Base-by-base conservation (phyloP, 345 rosid species). In the Camelina neglecta region DNA sequence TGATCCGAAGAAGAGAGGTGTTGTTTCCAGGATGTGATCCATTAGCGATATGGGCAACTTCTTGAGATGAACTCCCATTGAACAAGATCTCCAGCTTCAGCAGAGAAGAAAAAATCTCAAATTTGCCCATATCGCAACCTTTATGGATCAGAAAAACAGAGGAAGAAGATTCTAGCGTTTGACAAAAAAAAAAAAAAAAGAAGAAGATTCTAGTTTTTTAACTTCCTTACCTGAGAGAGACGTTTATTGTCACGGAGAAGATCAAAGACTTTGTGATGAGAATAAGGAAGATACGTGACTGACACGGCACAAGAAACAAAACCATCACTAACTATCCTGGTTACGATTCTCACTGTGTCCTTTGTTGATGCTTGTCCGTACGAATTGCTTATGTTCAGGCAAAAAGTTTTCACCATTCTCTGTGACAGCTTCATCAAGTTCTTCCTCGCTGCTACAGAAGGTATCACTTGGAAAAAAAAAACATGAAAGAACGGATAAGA, bases 391-490 rank as follows among this genome's bases (percentile, higher is more conserved):
- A 88, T 80, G 59, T 86, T 88, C 29, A 72, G 55, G 76, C 90
- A 78, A 83, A 88, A 93, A 33, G 82, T 84, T 71, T 86, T 83
- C 31, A 87, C 84, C 97, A 93, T 93, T 75, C 87, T 89, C 64
- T 89, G 89, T 1, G 97, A 63, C 8, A 93, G 79, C 68, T 83
- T 87, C 96, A 93, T 91, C 85, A 91, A 23, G 61, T 86, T 91
- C 87, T 73, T 89, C 65, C 87, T 62, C 6, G 91, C 90, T 72
- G 89, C 97, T 0, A 83, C 83, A 49, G 94, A 88, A 0, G 92
- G 91, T 67, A 91, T 89, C 59, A 84, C 98, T 93, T n/a, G n/a
- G 77, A n/a, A n/a, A n/a, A n/a, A 2, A 42, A 49, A 49, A 62
- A 42, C 20, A 57, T 7, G 7, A 18, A n/a, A n/a, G 6, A 26